phyloP scores from a whole-genome alignment of 306 rosid genomes.

The Sicyos edulis region DNA sequence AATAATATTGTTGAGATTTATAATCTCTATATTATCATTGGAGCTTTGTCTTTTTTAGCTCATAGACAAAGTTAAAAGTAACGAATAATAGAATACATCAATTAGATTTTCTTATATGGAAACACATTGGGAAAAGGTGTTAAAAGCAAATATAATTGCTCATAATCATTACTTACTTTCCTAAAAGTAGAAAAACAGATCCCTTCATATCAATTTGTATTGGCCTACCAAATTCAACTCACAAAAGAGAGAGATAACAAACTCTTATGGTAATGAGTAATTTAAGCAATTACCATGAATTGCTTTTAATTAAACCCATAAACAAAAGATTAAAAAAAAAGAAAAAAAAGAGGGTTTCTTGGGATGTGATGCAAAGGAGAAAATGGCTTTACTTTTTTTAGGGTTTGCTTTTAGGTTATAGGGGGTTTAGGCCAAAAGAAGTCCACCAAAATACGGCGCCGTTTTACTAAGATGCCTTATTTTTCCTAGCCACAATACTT shows the following conservation, averaged over 20 bases:
- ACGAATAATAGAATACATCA: no score
- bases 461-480: slow-evolving; percentile 4
- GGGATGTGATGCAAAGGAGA: slow-evolving; percentile 6
- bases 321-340: no score
- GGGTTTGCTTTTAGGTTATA: background rate
- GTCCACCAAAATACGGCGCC: slow-evolving; percentile 23
- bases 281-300: no score
- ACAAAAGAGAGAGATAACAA: no score
- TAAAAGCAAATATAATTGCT: background rate
- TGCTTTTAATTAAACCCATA: background rate
- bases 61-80: no score
- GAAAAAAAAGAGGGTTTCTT: background rate
- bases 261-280: no score
- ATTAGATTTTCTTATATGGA: no score
- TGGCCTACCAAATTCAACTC: background rate
- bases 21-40: no score
- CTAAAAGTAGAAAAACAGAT: slow-evolving; percentile 7
- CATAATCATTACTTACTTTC: background rate
- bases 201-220: background rate
- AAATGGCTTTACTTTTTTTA: background rate
- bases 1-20: no score
- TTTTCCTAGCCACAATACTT: background rate
- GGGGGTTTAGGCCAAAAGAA: background rate
- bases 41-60: no score
- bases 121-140: background rate